These are phyloP conservation scores for Nemania bipapillata DNA, from an alignment of 2,329 filamentous ascomycete species.

Conservation along the genomic window DNA sequence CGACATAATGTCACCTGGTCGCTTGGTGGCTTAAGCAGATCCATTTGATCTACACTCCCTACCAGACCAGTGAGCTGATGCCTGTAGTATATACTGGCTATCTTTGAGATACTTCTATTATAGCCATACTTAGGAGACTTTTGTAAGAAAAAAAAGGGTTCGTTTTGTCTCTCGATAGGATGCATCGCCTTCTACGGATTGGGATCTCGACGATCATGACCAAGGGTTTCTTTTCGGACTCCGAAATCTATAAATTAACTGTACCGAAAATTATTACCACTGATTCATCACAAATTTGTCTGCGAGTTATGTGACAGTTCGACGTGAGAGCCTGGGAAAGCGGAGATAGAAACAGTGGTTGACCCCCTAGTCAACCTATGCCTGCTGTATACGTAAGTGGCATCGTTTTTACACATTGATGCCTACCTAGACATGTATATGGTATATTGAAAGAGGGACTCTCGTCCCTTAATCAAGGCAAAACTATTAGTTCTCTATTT, in stretches of 20 bases:
- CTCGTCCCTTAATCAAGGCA: not conserved
- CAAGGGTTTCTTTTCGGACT: not conserved
- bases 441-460: not conserved
- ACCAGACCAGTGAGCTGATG: not conserved
- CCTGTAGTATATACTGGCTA: not conserved
- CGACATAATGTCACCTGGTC: not conserved
- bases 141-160: no score
- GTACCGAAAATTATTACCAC: not conserved
- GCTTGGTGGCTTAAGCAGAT: not conserved
- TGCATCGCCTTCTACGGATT: not conserved
- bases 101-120: no score
- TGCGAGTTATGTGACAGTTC: not conserved
- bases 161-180: not conserved
- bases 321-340: not conserved
- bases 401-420: constrained; percentile 1
- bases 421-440: not conserved
- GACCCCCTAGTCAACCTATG: not conserved
- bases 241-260: not conserved
- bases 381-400: no score
- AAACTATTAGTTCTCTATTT: not conserved
- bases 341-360: not conserved
- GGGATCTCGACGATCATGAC: not conserved
- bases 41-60: not conserved
- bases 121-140: no score
- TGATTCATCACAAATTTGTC: not conserved